Conservation (phyloP, 2,329 filamentous ascomycete genomes). For the Alternaria panax region DNA sequence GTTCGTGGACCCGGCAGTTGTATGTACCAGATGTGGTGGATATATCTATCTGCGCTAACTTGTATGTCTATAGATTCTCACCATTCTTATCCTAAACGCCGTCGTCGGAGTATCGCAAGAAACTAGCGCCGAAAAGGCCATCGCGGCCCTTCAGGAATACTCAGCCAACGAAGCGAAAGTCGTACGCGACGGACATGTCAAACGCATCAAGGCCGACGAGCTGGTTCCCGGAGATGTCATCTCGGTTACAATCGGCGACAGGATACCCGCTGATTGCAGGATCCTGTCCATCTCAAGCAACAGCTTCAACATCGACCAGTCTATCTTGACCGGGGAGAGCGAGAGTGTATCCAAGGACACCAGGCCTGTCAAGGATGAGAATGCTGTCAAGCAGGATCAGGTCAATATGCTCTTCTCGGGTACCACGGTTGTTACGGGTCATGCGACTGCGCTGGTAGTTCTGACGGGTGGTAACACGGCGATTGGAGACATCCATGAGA, state of each 20-base stretch:
- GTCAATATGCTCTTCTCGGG: conserved; percentile 98
- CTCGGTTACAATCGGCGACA: conserved; percentile 85
- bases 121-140: conserved; percentile 97
- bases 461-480: conserved; percentile 89
- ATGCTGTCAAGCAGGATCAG: conserved; percentile 96
- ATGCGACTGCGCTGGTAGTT: conserved; percentile 89
- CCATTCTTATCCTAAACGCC: conserved; percentile 94
- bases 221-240: conserved; percentile 94
- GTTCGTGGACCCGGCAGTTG: conserved; percentile 94
- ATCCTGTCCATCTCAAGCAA: conserved; percentile 92
- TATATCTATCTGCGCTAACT: conserved; percentile 21
- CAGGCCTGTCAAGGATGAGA: conserved; percentile 71
- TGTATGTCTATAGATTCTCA: conserved; percentile 76
- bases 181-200: conserved; percentile 80
- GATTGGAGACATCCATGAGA: conserved; percentile 98
- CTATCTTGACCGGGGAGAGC: conserved; percentile 95
- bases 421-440: conserved; percentile 93
- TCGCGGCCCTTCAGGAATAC: conserved; percentile 97
- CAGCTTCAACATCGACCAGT: conserved; percentile 95
- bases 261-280: conserved; percentile 93
- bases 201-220: conserved; percentile 92
- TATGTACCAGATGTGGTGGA: conserved; percentile 59
- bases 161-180: conserved; percentile 98
- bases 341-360: conserved; percentile 93
- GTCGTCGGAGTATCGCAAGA: conserved; percentile 98